Evolutionary conservation across 176 grass and related monocot genomes (phyloP).

Genomic region (Avena eriantha): DNA sequence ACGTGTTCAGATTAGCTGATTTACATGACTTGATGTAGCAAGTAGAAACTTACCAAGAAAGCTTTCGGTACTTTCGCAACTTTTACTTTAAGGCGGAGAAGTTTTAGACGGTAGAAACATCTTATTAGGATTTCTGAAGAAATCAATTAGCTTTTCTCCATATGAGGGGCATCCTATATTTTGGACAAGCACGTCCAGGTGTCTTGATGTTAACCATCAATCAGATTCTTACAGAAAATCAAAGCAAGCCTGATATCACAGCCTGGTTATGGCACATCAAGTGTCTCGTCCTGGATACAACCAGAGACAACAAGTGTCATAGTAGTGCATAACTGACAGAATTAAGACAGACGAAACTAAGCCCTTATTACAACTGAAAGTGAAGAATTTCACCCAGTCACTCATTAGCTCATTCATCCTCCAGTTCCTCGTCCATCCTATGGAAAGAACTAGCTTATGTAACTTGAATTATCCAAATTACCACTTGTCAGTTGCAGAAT

Average conservation of each 20-base stretch:
- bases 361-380: background rate
- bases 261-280: background rate
- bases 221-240: background rate
- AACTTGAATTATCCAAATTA: conserved; percentile 25
- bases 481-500: background rate
- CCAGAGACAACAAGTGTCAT: conserved; percentile 19
- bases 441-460: conserved; percentile 7
- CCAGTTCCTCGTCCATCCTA: background rate
- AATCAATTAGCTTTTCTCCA: background rate
- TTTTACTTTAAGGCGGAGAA: conserved; percentile 33
- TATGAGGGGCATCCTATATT: background rate
- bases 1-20: background rate
- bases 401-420: background rate
- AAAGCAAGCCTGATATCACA: background rate
- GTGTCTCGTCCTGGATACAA: background rate
- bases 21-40: background rate
- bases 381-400: background rate
- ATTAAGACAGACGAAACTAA: background rate
- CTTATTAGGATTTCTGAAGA: background rate
- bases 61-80: background rate
- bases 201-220: background rate
- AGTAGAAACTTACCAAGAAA: background rate
- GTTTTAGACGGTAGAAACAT: conserved; percentile 23
- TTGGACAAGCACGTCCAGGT: background rate
- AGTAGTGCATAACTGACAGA: background rate